Percentiles rank a stretch among this genome's conserved stretches.
Evolutionary conservation across 306 rosid species (phyloP).

Genomic region (Astragalus membranaceus): DNA sequence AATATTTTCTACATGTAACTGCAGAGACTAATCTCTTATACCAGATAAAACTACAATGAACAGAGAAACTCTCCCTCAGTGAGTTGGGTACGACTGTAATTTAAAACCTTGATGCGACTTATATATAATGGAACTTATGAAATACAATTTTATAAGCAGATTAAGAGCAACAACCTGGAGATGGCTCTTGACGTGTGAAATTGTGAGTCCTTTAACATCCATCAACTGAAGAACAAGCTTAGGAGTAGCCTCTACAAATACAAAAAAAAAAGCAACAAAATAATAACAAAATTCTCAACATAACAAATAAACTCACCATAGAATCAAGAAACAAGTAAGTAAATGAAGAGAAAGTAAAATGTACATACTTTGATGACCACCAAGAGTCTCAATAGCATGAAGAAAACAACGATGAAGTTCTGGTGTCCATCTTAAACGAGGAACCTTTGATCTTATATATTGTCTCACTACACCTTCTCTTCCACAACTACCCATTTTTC

Average conservation of each 20-base stretch:
- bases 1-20: too few relatives aligned
- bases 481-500: conserved; percentile 62
- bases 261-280: background rate
- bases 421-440: conserved; percentile 96
- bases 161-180: conserved; percentile 73
- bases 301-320: background rate
- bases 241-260: conserved; percentile 73
- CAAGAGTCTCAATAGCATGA: conserved; percentile 78
- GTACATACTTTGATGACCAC: conserved; percentile 85
- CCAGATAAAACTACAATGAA: too few relatives aligned
- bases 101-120: too few relatives aligned
- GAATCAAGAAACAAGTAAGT: too few relatives aligned
- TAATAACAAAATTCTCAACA: too few relatives aligned
- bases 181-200: conserved; percentile 98
- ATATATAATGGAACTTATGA: background rate
- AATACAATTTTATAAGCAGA: background rate
- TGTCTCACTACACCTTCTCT: conserved; percentile 89
- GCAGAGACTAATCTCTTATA: too few relatives aligned
- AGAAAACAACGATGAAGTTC: conserved; percentile 90
- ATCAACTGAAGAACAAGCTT: conserved; percentile 94
- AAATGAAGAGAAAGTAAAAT: background rate
- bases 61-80: too few relatives aligned
- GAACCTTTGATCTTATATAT: conserved; percentile 91
- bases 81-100: too few relatives aligned
- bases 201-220: conserved; percentile 95